A percentile compares a stretch with the other conserved stretches of the same genome.
These are phyloP conservation scores for Cystofilobasidium bisporidii DNA, from an alignment of 768 basidiomycete genomes.

Conservation along the genomic window DNA sequence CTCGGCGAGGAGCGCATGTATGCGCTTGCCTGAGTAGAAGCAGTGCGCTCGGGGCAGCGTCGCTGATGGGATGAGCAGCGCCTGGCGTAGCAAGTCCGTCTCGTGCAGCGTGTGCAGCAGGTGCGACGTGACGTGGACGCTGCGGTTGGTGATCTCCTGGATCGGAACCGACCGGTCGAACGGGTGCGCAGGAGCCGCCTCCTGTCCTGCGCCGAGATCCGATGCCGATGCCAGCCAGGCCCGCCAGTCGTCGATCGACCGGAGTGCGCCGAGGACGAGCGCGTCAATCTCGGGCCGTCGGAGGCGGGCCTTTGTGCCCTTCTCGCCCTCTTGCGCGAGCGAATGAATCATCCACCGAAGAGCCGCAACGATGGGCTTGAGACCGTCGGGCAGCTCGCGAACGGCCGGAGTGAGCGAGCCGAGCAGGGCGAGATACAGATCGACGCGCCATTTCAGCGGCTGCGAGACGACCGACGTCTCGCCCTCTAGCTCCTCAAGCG, in stretches of 20 bases:
- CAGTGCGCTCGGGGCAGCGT: slow-evolving; percentile 11
- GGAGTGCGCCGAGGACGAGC: slow-evolving; percentile 7
- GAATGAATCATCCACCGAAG: slow-evolving; percentile 8
- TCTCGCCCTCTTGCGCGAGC: slow-evolving; percentile 1
- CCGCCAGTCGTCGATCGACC: slow-evolving; percentile 9
- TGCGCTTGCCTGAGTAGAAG: slow-evolving; percentile 13
- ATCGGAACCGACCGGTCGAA: not conserved
- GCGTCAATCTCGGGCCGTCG: slow-evolving; percentile 16
- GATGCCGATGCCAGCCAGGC: not conserved
- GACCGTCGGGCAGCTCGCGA: not conserved
- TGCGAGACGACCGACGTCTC: slow-evolving; percentile 2
- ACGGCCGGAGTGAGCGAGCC: slow-evolving; percentile 15
- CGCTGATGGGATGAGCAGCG: slow-evolving; percentile 11
- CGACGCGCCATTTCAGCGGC: not conserved
- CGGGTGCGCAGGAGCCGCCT: not conserved
- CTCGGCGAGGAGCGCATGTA: slow-evolving; percentile 12
- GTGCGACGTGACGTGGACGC: slow-evolving; percentile 17
- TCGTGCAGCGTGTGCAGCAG: slow-evolving; percentile 23
- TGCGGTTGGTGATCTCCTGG: slow-evolving; percentile 16
- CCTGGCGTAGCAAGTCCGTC: slow-evolving; percentile 14
- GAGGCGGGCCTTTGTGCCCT: slow-evolving; percentile 2
- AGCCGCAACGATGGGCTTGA: slow-evolving; percentile 9
- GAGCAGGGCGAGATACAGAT: slow-evolving; percentile 10
- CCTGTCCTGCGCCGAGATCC: not conserved
- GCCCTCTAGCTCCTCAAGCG: not conserved